Base-by-base conservation (phyloP, 257 asterid species). In the Primulina huaijiensis region DNA sequence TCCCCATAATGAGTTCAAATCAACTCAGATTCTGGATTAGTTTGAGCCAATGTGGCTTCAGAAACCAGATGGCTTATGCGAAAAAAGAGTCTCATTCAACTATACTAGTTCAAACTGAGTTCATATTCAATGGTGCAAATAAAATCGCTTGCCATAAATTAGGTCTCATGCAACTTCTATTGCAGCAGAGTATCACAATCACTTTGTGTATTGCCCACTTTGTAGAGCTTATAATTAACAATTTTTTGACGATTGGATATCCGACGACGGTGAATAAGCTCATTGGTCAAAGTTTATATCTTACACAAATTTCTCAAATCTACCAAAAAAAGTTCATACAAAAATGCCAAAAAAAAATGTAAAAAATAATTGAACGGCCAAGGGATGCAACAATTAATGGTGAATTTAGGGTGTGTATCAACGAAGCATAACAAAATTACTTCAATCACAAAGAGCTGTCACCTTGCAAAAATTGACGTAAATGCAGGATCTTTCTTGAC, bases 321-420 rank as follows among this genome's bases (percentile, higher is more conserved):
- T 50, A 5, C 0, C 8, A 16, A 50, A 50, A 3, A 14, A 50
- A 14, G 56, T 16, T 17, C 2, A 16, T 21, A 43, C 2, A 43
- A 27, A 27, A 3, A 40, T 11, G 17, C 4, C 52, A 40, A 35
- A 21, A 21, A 21, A 21, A 21, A 35, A 6, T 0, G 2, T 43
- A 12, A 9, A 37, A 37, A 43, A 43, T 43, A 40, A 2, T 10
- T 12, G 30, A 19, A 56, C 27, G 61, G 23, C 19, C 57, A 56
- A 30, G 75, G 16, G 17, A 70, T 58, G 67, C 53, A 65, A 58
- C 55, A 10, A 23, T 23, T 23, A 23, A 9, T 35, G 59, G 59
- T 21, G 69, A 38, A 50, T 16, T 5, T 12, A 17, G 7, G 27
- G 33, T 62, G 17, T 60, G 21, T 9, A 2, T 70, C 50, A n/a